phyloP scores from a whole-genome alignment of 805 yeast species.

The Wickerhamomyces strasburgensis region DNA sequence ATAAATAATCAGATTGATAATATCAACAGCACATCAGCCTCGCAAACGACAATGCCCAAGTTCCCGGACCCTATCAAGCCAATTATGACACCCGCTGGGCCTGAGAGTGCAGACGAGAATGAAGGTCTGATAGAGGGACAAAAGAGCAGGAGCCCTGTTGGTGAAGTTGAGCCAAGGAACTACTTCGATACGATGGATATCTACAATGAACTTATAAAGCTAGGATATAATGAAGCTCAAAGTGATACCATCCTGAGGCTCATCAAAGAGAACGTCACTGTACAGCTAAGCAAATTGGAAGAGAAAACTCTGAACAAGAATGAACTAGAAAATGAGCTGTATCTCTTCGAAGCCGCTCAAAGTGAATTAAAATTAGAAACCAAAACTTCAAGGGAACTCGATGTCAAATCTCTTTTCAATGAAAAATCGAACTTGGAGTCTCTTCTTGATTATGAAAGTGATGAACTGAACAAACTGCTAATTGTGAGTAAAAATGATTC shows the following conservation, averaged over 20 bases:
- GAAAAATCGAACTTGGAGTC: conserved; percentile 67
- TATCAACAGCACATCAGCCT: too few relatives aligned
- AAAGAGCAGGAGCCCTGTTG: too few relatives aligned
- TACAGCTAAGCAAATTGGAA: conserved; percentile 28
- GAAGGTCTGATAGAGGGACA: too few relatives aligned
- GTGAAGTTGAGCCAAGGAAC: conserved; percentile 2
- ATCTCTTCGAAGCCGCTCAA: conserved; percentile 87
- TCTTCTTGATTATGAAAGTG: conserved; percentile 65
- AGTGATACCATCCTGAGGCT: conserved; percentile 51
- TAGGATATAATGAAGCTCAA: conserved; percentile 61
- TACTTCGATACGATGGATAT: conserved; percentile 61
- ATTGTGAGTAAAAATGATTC: conserved; percentile 65
- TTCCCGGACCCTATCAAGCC: too few relatives aligned
- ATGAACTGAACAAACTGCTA: conserved; percentile 63
- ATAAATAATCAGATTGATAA: too few relatives aligned
- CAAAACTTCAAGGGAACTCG: conserved; percentile 63
- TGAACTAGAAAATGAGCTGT: conserved; percentile 83
- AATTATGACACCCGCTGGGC: too few relatives aligned
- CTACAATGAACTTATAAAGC: conserved; percentile 42
- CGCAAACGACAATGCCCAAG: too few relatives aligned
- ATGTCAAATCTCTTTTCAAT: conserved; percentile 60
- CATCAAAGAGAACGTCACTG: conserved; percentile 31
- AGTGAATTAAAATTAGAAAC: conserved; percentile 80
- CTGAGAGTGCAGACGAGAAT: too few relatives aligned
- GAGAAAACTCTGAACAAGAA: conserved; percentile 37